Percentiles rank a stretch among this genome's conserved stretches.
These are phyloP conservation scores for Nigrograna mackinnonii DNA, from an alignment of 2,329 filamentous ascomycete genomes.

Conservation along the genomic window DNA sequence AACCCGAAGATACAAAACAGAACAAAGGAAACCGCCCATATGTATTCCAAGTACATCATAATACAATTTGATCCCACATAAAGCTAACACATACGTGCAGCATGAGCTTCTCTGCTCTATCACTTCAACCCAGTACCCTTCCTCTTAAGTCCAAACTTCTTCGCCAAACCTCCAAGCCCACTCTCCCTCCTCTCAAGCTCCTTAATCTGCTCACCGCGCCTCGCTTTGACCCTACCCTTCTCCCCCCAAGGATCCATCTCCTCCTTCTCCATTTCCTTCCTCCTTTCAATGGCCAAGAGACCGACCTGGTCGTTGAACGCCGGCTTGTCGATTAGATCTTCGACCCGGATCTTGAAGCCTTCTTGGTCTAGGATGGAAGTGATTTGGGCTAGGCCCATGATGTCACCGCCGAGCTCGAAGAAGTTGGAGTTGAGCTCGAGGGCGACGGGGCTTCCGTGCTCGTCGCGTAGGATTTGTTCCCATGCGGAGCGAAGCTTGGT, in stretches of 20 bases:
- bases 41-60: too few species aligned
- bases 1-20: too few species aligned
- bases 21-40: too few species aligned
- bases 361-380: constrained; percentile 30
- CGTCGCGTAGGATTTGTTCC: constrained; percentile 32
- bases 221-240: constrained; percentile 18
- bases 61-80: too few species aligned
- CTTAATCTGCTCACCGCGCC: constrained; percentile 3
- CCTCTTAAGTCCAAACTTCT: constrained; percentile 21
- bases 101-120: too few species aligned
- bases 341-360: constrained; percentile 27
- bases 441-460: constrained; percentile 18
- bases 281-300: constrained; percentile 26
- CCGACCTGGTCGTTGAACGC: constrained; percentile 33
- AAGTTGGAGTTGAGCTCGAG: constrained; percentile 31
- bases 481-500: constrained; percentile 29
- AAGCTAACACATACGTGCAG: too few species aligned
- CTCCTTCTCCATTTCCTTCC: constrained; percentile 31
- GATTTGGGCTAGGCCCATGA: constrained; percentile 37
- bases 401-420: constrained; percentile 37
- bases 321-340: constrained; percentile 34
- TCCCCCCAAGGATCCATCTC: constrained; percentile 33
- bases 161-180: constrained; percentile 13
- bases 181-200: constrained; percentile 19
- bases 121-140: constrained; percentile 8